Conservation (phyloP, 257 asterid genomes). For the Capsicum rhomboideum region DNA sequence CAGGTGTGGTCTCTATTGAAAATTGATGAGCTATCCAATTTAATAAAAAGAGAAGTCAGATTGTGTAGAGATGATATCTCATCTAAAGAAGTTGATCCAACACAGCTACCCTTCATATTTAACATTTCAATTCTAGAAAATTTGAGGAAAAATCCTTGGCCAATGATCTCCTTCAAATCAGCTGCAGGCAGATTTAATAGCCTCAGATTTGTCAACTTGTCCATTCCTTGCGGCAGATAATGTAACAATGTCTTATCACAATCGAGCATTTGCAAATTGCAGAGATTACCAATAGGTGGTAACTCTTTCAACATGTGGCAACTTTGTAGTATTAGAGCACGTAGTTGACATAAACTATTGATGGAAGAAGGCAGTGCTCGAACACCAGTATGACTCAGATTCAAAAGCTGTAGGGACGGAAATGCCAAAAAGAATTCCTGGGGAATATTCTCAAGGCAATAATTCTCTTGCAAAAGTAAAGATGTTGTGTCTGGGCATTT, state of each 20-base stretch:
- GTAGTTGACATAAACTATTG: constrained; percentile 5
- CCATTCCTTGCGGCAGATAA: constrained; percentile 4
- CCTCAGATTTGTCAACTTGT: constrained; percentile 1
- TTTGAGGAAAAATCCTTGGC: neutral
- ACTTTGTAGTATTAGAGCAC: constrained; percentile 1
- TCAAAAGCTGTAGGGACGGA: neutral
- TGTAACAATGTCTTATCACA: neutral
- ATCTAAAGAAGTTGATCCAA: neutral
- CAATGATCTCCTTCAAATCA: neutral
- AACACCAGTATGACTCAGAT: neutral
- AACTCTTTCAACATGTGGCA: neutral
- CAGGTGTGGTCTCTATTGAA: neutral
- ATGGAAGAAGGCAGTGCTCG: constrained; percentile 6
- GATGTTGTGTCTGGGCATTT: constrained; percentile 12
- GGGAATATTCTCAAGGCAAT: neutral
- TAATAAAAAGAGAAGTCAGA: neutral
- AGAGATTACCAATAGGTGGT: constrained; percentile 4
- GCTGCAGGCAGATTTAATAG: neutral
- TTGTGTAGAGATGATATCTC: neutral
- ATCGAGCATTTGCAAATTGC: constrained; percentile 10
- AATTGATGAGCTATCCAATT: neutral
- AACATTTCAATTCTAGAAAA: constrained; percentile 6
- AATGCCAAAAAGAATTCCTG: constrained; percentile 1
- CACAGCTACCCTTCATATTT: neutral
- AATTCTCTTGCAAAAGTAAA: constrained; percentile 4